These are phyloP conservation scores for Neurospora sp. DNA, from an alignment of 2,329 filamentous ascomycete species.

Conservation along the genomic window DNA sequence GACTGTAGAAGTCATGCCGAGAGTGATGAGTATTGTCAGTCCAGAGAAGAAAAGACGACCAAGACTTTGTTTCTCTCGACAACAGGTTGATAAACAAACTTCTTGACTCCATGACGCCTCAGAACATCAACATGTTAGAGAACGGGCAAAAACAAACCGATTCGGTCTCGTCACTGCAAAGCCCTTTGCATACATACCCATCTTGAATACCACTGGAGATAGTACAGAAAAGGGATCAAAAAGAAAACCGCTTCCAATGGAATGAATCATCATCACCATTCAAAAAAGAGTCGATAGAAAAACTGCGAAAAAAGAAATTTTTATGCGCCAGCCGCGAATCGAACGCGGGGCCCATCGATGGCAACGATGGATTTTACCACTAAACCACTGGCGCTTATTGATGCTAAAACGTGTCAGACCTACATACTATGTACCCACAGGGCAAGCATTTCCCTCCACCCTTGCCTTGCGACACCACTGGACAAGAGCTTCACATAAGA, in stretches of 20 bases:
- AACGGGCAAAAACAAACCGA: too few relatives aligned
- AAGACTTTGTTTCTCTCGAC: too few relatives aligned
- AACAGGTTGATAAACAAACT: too few relatives aligned
- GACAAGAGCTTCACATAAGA: background rate
- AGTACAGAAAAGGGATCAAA: background rate
- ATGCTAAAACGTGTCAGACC: background rate
- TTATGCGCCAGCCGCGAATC: slow-evolving; percentile 18
- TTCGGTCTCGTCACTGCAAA: too few relatives aligned
- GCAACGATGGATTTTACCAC: slow-evolving; percentile 45
- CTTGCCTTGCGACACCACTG: too few relatives aligned
- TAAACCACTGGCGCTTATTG: slow-evolving; percentile 31
- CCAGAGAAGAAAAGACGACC: too few relatives aligned
- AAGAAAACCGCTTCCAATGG: background rate
- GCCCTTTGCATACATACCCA: background rate
- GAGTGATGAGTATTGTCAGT: too few relatives aligned
- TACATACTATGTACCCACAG: background rate
- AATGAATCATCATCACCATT: background rate
- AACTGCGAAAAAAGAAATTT: background rate
- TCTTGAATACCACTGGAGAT: background rate
- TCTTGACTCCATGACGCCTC: too few relatives aligned
- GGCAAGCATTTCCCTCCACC: background rate
- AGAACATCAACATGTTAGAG: too few relatives aligned
- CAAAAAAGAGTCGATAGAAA: background rate
- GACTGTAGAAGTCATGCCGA: too few relatives aligned
- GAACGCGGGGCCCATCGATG: slow-evolving; percentile 35